Evolutionary conservation across 257 asterid species (phyloP).

Genomic region (Solanum stenotomum): DNA sequence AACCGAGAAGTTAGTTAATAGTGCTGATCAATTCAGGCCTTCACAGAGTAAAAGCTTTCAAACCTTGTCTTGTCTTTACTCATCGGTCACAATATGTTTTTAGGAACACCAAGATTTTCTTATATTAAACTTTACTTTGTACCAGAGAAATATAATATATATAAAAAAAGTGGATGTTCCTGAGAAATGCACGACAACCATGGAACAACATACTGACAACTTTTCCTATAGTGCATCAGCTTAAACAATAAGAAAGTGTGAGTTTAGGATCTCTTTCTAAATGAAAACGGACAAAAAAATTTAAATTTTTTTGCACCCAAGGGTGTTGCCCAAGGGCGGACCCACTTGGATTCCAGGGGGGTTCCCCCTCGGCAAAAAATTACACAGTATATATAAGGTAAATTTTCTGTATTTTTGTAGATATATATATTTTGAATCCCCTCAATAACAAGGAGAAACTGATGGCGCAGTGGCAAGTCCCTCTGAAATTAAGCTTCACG

Average conservation of each 20-base stretch:
- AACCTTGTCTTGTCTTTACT: not conserved
- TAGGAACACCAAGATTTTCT: not conserved
- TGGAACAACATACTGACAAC: not conserved
- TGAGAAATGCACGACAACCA: not conserved
- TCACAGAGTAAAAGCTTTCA: not conserved
- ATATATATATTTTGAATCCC: too few relatives aligned
- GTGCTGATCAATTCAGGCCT: not conserved
- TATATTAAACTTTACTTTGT: not conserved
- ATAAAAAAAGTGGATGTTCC: not conserved
- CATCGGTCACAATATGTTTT: not conserved
- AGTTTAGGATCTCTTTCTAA: not conserved
- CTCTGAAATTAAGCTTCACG: too few relatives aligned
- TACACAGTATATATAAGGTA: too few relatives aligned
- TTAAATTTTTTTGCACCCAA: not conserved
- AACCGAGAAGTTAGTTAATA: not conserved
- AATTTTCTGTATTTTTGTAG: too few relatives aligned
- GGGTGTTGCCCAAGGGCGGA: not conserved
- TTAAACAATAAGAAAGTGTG: not conserved
- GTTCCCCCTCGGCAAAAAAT: too few relatives aligned
- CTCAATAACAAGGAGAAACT: too few relatives aligned
- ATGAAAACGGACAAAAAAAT: not conserved
- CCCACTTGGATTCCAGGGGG: too few relatives aligned
- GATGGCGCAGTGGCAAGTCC: too few relatives aligned
- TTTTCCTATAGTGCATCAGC: not conserved
- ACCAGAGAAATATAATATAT: not conserved